These are phyloP conservation scores for Raddia distichophylla DNA, from an alignment of 176 grass and related monocot genomes.

Conservation along the genomic window DNA sequence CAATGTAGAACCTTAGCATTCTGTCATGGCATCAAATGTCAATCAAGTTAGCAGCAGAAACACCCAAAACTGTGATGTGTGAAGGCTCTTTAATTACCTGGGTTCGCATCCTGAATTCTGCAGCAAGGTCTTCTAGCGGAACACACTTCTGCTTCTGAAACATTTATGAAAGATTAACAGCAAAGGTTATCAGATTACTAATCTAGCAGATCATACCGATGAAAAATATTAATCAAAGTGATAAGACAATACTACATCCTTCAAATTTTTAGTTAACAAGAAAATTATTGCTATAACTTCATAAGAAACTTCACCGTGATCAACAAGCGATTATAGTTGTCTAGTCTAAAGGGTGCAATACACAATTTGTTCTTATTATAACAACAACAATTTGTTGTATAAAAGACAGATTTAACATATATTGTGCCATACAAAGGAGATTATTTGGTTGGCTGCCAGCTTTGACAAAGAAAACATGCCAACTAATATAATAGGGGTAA, in stretches of 20 bases:
- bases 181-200: slow-evolving; percentile 21
- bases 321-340: neutral
- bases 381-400: neutral
- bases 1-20: neutral
- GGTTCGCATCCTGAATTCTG: slow-evolving; percentile 87
- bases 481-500: neutral
- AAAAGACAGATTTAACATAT: neutral
- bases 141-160: slow-evolving; percentile 93
- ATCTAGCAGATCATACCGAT: slow-evolving; percentile 4
- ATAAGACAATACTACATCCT: neutral
- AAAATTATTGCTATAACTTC: neutral
- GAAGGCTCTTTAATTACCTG: slow-evolving; percentile 57
- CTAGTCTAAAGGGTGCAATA: neutral
- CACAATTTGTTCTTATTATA: neutral
- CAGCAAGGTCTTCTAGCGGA: slow-evolving; percentile 89
- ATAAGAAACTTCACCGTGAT: neutral
- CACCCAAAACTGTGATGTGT: neutral
- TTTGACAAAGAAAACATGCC: neutral
- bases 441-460: neutral
- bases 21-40: neutral
- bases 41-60: slow-evolving; percentile 1
- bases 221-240: slow-evolving; percentile 2
- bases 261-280: slow-evolving; percentile 1
- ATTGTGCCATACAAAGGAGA: neutral
- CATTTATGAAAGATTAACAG: neutral